Base-by-base conservation (phyloP, 345 rosid genomes). In the Cardamine chenopodiifolia region DNA sequence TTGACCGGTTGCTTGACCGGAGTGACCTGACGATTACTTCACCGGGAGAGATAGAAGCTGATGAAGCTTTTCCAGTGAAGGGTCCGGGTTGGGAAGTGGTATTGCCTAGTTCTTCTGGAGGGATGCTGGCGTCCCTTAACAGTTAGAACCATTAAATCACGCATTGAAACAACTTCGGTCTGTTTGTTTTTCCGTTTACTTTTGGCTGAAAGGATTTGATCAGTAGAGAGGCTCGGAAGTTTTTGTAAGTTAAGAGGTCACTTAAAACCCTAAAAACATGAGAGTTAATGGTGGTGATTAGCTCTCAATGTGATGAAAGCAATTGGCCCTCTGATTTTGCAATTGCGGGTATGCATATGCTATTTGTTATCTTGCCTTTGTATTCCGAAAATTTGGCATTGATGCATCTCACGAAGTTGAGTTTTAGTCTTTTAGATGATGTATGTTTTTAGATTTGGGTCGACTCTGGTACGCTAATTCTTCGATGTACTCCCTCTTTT, bases 1-100 rank as follows among this genome's bases (percentile, higher is more conserved):
- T 95, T 66, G 90, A 89, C 50, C 79, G 79, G 70, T 31, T 92
- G 34, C 66, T 95, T 79, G 91, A 92, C 63, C 87, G 99, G 49
- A 86, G 92, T 42, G 98, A 95, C 75, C 84, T 95, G 62, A 34
- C 83, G 28, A 72, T 54, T 8, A 82, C 76, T 48, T 4, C 71
- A 7, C 50, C 76, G 3, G 80, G 66, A 3, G 80, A 69, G 60
- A 23, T 68, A 22, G 64, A 67, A 15, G 68, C 82, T 4, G 53
- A 12, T 57, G 70, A 70, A 42, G 66, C 78, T 7, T 40, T 81
- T 47, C 96, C 97, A 4, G 84, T 85, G 62, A 87, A 87, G 67
- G 99, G 99, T 23, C 97, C 98, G 9, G 98, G 97, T 35, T 94
- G 97, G 98, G 98, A 94, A 86, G 97, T 89, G 75, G 97, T 94